Conservation (phyloP, 1,139 yeast species). For the Yamadazyma diospyri region DNA sequence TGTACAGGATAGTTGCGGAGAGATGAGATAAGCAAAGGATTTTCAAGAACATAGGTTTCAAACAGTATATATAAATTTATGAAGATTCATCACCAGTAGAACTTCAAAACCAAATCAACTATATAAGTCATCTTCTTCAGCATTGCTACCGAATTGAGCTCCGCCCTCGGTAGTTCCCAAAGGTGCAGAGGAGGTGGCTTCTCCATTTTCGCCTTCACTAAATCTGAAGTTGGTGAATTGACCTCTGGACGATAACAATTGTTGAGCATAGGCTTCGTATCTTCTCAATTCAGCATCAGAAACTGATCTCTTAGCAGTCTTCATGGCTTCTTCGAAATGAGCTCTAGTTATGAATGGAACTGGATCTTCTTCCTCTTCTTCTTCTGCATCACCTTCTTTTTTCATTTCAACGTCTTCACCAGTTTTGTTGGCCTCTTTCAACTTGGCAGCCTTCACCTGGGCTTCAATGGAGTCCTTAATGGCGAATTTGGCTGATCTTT, state of each 20-base stretch:
- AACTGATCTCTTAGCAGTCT: slow-evolving; percentile 96
- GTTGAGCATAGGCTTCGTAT: slow-evolving; percentile 98
- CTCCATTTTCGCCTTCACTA: slow-evolving; percentile 45
- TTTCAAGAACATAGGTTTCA: no score
- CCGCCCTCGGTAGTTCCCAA: slow-evolving; percentile 21
- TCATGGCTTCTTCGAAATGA: slow-evolving; percentile 98
- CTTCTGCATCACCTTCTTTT: slow-evolving; percentile 32
- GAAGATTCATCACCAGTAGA: slow-evolving; percentile 1
- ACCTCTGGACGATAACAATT: slow-evolving; percentile 93
- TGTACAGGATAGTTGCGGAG: no score
- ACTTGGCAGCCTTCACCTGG: slow-evolving; percentile 50
- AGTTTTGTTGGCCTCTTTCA: slow-evolving; percentile 28
- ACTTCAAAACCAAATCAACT: slow-evolving; percentile 37
- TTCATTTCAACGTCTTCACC: slow-evolving; percentile 63
- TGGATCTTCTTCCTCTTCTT: slow-evolving; percentile 76
- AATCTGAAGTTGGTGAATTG: slow-evolving; percentile 76
- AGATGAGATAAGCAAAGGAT: no score
- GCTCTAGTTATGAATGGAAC: slow-evolving; percentile 93
- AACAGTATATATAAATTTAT: no score
- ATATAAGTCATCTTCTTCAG: slow-evolving; percentile 93
- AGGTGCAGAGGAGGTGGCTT: slow-evolving; percentile 9
- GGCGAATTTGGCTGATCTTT: slow-evolving; percentile 98
- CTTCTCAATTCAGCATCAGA: slow-evolving; percentile 97
- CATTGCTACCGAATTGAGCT: slow-evolving; percentile 41
- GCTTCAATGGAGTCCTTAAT: slow-evolving; percentile 97